phyloP scores from a whole-genome alignment of 2,329 filamentous ascomycete species.

The Pseudocercospora eumusae region DNA sequence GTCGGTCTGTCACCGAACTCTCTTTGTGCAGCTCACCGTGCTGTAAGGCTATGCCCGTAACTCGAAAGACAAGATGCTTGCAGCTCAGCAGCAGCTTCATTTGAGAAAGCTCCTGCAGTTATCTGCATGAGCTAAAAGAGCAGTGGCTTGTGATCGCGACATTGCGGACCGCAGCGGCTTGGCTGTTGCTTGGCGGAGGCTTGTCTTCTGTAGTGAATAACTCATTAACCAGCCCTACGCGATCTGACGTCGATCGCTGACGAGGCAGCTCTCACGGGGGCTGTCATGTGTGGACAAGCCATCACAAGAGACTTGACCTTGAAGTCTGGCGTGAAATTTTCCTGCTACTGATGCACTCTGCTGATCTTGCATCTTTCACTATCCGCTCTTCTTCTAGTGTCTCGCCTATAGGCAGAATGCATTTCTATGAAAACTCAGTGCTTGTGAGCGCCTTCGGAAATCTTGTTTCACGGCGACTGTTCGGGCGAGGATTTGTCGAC shows the following conservation, averaged over 20 bases:
- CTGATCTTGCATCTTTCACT: not conserved
- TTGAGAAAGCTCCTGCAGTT: not conserved
- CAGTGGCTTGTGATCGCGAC: too few relatives aligned
- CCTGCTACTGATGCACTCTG: not conserved
- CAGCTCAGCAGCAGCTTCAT: not conserved
- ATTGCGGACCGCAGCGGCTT: constrained; percentile 7
- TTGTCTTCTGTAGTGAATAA: constrained; percentile 22
- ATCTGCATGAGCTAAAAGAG: too few relatives aligned
- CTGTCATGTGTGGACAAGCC: not conserved
- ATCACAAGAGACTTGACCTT: not conserved
- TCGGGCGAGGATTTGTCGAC: not conserved
- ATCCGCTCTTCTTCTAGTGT: constrained; percentile 4
- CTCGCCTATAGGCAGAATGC: not conserved
- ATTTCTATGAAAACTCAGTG: not conserved
- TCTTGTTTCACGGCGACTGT: not conserved
- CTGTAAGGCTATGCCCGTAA: constrained; percentile 5
- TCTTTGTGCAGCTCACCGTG: not conserved
- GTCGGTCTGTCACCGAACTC: not conserved
- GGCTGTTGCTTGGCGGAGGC: constrained; percentile 24
- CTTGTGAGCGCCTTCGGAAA: too few relatives aligned
- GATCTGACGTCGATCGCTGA: constrained; percentile 5
- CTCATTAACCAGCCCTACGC: constrained; percentile 28
- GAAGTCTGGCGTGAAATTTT: not conserved
- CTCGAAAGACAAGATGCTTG: not conserved
- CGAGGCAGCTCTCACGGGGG: not conserved